Conservation (phyloP, 1,139 yeast genomes). For the Taphrina pruni region DNA sequence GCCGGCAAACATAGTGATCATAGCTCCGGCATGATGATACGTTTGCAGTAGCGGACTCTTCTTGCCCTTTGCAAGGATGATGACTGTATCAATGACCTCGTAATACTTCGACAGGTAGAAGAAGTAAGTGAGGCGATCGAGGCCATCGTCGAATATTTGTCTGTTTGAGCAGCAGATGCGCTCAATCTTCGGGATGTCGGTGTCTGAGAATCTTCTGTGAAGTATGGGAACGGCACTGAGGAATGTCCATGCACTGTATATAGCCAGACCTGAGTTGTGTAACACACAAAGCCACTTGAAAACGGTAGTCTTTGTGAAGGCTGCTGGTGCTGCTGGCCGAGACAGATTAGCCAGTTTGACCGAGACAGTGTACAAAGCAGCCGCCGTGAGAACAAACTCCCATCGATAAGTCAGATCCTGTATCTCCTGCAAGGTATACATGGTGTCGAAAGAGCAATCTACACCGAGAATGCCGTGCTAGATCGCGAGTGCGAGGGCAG, state of each 20-base stretch:
- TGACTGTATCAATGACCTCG: slow-evolving; percentile 72
- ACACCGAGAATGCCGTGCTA: too few relatives aligned
- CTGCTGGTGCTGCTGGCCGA: slow-evolving; percentile 60
- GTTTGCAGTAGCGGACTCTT: slow-evolving; percentile 73
- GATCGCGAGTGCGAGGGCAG: too few relatives aligned
- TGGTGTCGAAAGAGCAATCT: neutral
- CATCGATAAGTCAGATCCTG: slow-evolving; percentile 28
- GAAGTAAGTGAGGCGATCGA: slow-evolving; percentile 68
- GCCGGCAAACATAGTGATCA: slow-evolving; percentile 85
- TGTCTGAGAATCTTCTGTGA: slow-evolving; percentile 44
- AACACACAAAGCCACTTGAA: slow-evolving; percentile 65
- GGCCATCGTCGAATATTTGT: slow-evolving; percentile 66
- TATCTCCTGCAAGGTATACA: slow-evolving; percentile 6
- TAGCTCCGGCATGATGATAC: slow-evolving; percentile 82
- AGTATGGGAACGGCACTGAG: slow-evolving; percentile 47
- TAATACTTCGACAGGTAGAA: slow-evolving; percentile 75
- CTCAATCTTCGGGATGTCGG: slow-evolving; percentile 56
- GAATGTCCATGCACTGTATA: slow-evolving; percentile 75
- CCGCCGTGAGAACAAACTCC: slow-evolving; percentile 56
- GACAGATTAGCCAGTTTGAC: slow-evolving; percentile 64
- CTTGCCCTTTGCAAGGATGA: slow-evolving; percentile 71
- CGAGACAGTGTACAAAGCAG: slow-evolving; percentile 63
- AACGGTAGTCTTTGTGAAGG: slow-evolving; percentile 58
- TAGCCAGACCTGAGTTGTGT: slow-evolving; percentile 68
- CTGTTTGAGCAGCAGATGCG: slow-evolving; percentile 67